phyloP scores from a whole-genome alignment of 2,329 filamentous ascomycete genomes.

The Fusarium transvaalense region DNA sequence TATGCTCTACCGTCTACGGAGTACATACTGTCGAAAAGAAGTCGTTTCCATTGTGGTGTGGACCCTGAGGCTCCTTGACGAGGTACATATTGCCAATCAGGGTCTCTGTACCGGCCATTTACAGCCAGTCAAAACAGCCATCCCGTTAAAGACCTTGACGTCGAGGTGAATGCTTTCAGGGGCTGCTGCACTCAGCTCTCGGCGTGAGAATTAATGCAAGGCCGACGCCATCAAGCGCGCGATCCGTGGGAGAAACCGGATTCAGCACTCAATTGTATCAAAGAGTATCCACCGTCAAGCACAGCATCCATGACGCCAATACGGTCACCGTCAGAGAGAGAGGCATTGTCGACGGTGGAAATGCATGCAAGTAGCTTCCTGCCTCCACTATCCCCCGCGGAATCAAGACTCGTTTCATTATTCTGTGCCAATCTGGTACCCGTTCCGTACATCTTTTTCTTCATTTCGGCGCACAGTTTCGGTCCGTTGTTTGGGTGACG shows the following conservation, averaged over 20 bases:
- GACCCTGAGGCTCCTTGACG: constrained; percentile 47
- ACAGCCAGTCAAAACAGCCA: constrained; percentile 32
- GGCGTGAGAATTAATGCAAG: constrained; percentile 32
- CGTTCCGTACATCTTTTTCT: constrained; percentile 14
- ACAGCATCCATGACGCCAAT: constrained; percentile 38
- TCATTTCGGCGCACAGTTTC: constrained; percentile 32
- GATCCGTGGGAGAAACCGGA: constrained; percentile 31
- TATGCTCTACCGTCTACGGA: constrained; percentile 19
- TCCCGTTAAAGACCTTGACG: constrained; percentile 4
- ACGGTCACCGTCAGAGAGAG: constrained; percentile 40
- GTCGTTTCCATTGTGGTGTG: constrained; percentile 28
- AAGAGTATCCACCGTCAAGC: constrained; percentile 34
- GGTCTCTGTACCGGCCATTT: constrained; percentile 24
- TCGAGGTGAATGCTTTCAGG: constrained; percentile 8
- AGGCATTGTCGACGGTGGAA: constrained; percentile 37
- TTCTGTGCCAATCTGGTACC: constrained; percentile 21
- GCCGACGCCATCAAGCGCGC: constrained; percentile 35
- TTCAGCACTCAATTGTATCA: constrained; percentile 7
- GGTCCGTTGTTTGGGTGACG: constrained; percentile 49
- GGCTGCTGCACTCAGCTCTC: constrained; percentile 6
- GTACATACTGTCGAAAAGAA: background rate
- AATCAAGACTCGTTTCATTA: constrained; percentile 30
- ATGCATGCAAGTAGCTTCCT: constrained; percentile 21
- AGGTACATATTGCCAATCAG: constrained; percentile 39
- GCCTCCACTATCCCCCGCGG: constrained; percentile 16